phyloP scores from a whole-genome alignment of 192 early-diverging fungal species.

The Backusella mclennaniae region DNA sequence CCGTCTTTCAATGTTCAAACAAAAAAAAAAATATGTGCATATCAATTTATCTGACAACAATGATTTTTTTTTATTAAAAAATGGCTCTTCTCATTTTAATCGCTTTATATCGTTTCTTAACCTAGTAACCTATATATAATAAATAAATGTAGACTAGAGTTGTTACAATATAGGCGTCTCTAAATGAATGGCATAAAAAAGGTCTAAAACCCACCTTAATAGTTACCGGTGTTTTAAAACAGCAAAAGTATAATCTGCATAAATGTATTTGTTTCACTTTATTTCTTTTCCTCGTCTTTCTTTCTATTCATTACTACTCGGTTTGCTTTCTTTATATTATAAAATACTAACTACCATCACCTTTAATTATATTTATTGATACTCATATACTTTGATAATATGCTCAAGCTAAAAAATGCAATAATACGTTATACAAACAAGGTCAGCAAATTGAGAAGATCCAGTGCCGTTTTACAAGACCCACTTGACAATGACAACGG shows the following conservation, averaged over 20 bases:
- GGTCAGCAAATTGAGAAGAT: neutral
- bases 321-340: neutral
- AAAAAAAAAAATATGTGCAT: too few relatives aligned
- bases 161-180: too few relatives aligned
- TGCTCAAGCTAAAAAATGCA: neutral
- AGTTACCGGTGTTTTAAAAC: neutral
- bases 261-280: neutral
- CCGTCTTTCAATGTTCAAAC: neutral
- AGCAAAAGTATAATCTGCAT: neutral
- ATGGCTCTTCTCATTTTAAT: too few relatives aligned
- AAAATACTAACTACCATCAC: neutral
- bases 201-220: neutral
- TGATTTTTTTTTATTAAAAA: too few relatives aligned
- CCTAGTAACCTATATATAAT: too few relatives aligned
- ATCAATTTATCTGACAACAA: too few relatives aligned
- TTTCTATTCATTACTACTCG: neutral
- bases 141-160: too few relatives aligned
- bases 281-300: neutral
- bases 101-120: too few relatives aligned
- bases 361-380: neutral
- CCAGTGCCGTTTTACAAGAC: neutral
- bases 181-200: neutral
- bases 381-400: neutral
- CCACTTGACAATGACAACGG: neutral
- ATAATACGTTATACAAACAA: neutral